Percentiles rank a stretch among this genome's conserved stretches.
Evolutionary conservation across 1,139 yeast genomes (phyloP).

Genomic region (Taphrina confusa): DNA sequence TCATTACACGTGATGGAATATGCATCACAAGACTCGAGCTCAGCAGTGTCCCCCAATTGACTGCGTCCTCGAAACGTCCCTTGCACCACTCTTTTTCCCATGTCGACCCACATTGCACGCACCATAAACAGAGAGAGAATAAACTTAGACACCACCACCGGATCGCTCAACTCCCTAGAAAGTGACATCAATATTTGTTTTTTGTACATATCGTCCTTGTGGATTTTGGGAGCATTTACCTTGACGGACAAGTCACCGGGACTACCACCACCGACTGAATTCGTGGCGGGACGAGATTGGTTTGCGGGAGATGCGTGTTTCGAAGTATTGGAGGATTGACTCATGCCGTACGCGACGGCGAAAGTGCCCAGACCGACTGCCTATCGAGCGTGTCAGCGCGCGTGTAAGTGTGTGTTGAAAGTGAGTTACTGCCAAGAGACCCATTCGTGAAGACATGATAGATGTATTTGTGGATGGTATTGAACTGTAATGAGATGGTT

Average conservation of each 20-base stretch:
- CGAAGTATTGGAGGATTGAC: constrained; percentile 24
- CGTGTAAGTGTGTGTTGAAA: not conserved
- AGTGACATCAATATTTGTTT: not conserved
- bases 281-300: constrained; percentile 18
- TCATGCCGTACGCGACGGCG: constrained; percentile 3
- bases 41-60: too few relatives aligned
- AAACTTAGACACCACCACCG: constrained; percentile 25
- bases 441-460: constrained; percentile 25
- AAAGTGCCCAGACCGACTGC: constrained; percentile 13
- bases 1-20: too few relatives aligned
- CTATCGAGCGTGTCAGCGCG: not conserved
- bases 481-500: too few relatives aligned
- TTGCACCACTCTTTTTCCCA: too few relatives aligned
- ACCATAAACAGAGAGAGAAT: not conserved
- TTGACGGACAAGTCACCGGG: constrained; percentile 27
- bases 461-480: not conserved
- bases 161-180: constrained; percentile 24
- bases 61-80: too few relatives aligned
- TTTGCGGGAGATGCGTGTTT: constrained; percentile 31
- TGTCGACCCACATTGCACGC: too few relatives aligned
- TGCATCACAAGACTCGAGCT: too few relatives aligned
- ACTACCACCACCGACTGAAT: not conserved
- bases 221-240: not conserved
- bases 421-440: constrained; percentile 12
- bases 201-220: not conserved